A percentile compares a stretch with the other conserved stretches of the same genome.
These are phyloP conservation scores for Suillus americanus DNA, from an alignment of 768 basidiomycete genomes.

Conservation along the genomic window DNA sequence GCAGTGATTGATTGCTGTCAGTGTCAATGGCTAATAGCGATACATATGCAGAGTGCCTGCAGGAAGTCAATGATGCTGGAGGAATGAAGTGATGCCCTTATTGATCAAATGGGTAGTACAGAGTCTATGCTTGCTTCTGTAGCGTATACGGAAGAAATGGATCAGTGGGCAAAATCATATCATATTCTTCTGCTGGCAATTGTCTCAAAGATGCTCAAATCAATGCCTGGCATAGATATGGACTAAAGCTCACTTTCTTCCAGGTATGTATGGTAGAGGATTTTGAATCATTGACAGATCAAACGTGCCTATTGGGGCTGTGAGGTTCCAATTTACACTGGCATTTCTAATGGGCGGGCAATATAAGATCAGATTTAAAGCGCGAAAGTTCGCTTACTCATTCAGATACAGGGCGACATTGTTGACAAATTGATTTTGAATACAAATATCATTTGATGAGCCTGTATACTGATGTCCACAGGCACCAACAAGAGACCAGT, in stretches of 20 bases:
- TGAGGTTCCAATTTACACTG: constrained; percentile 7
- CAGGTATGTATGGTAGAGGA: constrained; percentile 2
- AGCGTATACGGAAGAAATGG: constrained; percentile 9
- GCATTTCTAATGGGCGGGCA: constrained; percentile 2
- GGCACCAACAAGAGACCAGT: constrained; percentile 9
- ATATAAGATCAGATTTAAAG: background rate
- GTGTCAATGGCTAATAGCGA: constrained; percentile 10
- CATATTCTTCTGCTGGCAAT: constrained; percentile 5
- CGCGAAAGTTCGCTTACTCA: background rate
- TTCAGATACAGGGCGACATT: constrained; percentile 6
- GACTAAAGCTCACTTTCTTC: constrained; percentile 1
- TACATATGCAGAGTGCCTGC: constrained; percentile 3
- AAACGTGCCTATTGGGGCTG: constrained; percentile 6
- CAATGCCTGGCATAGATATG: background rate
- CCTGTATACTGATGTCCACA: constrained; percentile 6
- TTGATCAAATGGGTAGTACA: constrained; percentile 9
- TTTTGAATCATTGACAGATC: background rate
- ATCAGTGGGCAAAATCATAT: background rate
- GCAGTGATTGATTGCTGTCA: constrained; percentile 3
- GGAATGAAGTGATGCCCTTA: background rate
- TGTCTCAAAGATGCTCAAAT: background rate
- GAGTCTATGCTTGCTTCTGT: constrained; percentile 3
- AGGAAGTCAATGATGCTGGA: background rate
- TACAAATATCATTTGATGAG: background rate
- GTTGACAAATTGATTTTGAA: constrained; percentile 5